phyloP scores from a whole-genome alignment of 768 basidiomycete genomes.

The Boletus subcaerulescens region DNA sequence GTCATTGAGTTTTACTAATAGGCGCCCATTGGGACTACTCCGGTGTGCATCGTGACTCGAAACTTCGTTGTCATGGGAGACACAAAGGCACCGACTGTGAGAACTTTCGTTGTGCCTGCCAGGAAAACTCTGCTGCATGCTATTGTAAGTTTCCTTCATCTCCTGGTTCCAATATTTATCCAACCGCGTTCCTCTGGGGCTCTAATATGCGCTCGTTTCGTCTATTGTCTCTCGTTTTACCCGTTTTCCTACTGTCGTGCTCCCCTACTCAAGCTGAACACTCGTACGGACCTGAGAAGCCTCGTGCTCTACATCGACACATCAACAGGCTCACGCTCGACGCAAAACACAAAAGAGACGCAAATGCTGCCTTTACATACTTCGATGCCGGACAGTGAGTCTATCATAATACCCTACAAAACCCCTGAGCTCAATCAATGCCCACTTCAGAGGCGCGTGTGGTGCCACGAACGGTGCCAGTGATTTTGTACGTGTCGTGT shows the following conservation, averaged over 20 bases:
- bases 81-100: background rate
- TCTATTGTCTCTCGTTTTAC: slow-evolving; percentile 23
- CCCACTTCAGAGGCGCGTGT: slow-evolving; percentile 41
- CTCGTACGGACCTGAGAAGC: slow-evolving; percentile 8
- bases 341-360: slow-evolving; percentile 16
- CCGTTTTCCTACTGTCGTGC: slow-evolving; percentile 13
- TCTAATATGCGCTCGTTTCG: slow-evolving; percentile 29
- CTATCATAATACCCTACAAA: background rate
- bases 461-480: slow-evolving; percentile 18
- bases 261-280: slow-evolving; percentile 8
- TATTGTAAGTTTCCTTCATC: too few relatives aligned
- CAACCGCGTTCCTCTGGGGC: slow-evolving; percentile 8
- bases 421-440: background rate
- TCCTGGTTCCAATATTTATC: background rate
- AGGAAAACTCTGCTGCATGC: too few relatives aligned
- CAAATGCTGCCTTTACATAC: slow-evolving; percentile 24
- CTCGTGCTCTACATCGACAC: slow-evolving; percentile 11
- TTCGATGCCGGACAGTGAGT: slow-evolving; percentile 28
- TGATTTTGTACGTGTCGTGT: slow-evolving; percentile 25
- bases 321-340: background rate
- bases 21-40: too few relatives aligned
- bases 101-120: background rate
- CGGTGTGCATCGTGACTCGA: too few relatives aligned
- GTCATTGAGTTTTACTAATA: too few relatives aligned
- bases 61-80: too few relatives aligned